These are phyloP conservation scores for Phanerochaete carnosa DNA, from an alignment of 768 basidiomycete genomes.

Conservation along the genomic window DNA sequence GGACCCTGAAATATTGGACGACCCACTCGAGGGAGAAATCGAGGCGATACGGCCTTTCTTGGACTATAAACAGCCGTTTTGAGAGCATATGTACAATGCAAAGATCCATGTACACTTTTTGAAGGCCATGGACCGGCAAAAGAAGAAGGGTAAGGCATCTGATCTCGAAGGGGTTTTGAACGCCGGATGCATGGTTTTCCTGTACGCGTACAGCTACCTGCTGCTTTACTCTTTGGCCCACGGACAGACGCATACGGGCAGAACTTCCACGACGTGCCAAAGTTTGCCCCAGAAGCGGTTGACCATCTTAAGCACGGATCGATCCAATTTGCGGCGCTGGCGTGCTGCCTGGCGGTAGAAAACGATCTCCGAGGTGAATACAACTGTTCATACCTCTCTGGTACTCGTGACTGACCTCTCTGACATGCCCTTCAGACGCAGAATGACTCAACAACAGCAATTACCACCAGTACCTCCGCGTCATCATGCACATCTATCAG, in stretches of 20 bases:
- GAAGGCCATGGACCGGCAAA: background rate
- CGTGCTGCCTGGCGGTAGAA: no score
- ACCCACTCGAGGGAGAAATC: background rate
- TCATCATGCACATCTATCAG: no score
- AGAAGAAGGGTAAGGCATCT: background rate
- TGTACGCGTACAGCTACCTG: background rate
- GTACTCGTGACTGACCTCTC: no score
- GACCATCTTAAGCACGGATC: background rate
- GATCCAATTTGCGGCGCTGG: background rate
- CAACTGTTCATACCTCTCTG: no score
- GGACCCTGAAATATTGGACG: background rate
- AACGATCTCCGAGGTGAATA: no score
- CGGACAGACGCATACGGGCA: background rate
- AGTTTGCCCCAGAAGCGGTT: background rate
- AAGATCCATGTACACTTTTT: background rate
- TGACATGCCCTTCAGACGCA: no score
- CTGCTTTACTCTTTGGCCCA: background rate
- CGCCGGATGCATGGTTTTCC: background rate
- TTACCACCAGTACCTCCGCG: no score
- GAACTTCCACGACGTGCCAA: background rate
- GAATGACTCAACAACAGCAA: no score
- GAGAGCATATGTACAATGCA: no score
- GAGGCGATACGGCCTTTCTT: background rate
- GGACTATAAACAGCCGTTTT: background rate
- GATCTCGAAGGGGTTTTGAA: background rate